Evolutionary conservation across 768 basidiomycete genomes (phyloP).

Genomic region (Hygrophorus pudorinus): DNA sequence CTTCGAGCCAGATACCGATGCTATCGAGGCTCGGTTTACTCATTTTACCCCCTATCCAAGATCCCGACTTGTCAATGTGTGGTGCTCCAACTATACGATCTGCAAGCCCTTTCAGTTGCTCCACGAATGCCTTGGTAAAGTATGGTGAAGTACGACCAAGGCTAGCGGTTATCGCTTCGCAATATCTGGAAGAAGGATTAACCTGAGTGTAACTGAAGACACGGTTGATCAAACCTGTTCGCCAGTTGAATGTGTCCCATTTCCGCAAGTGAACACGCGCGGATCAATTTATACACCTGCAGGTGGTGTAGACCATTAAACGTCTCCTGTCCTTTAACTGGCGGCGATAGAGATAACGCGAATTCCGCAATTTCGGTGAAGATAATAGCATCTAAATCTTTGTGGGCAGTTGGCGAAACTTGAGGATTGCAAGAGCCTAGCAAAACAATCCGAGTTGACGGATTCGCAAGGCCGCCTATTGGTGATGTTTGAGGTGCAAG

Average conservation of each 20-base stretch:
- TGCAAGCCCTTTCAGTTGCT: slow-evolving; percentile 67
- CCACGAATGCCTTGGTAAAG: slow-evolving; percentile 53
- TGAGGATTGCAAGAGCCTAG: slow-evolving; percentile 61
- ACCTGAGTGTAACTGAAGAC: slow-evolving; percentile 2
- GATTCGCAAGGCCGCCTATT: slow-evolving; percentile 60
- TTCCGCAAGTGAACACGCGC: slow-evolving; percentile 71
- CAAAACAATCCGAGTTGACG: slow-evolving; percentile 58
- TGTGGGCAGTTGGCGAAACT: slow-evolving; percentile 38
- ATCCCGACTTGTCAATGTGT: slow-evolving; percentile 64
- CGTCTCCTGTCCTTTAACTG: slow-evolving; percentile 75
- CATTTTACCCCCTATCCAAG: slow-evolving; percentile 84
- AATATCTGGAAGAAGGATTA: slow-evolving; percentile 51
- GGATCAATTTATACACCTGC: slow-evolving; percentile 79
- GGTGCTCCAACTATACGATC: slow-evolving; percentile 71
- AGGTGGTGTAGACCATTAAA: slow-evolving; percentile 78
- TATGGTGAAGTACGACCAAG: slow-evolving; percentile 56
- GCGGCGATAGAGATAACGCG: slow-evolving; percentile 65
- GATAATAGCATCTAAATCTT: slow-evolving; percentile 67
- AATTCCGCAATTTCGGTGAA: slow-evolving; percentile 91
- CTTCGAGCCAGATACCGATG: slow-evolving; percentile 87
- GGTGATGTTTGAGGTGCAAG: slow-evolving; percentile 75
- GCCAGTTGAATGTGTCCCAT: slow-evolving; percentile 71
- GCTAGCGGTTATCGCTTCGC: slow-evolving; percentile 74
- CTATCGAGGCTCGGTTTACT: slow-evolving; percentile 87
- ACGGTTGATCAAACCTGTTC: slow-evolving; percentile 43